Percentiles rank a stretch among this genome's conserved stretches.
Evolutionary conservation across 257 asterid genomes (phyloP).

Genomic region (Plantago ovata): DNA sequence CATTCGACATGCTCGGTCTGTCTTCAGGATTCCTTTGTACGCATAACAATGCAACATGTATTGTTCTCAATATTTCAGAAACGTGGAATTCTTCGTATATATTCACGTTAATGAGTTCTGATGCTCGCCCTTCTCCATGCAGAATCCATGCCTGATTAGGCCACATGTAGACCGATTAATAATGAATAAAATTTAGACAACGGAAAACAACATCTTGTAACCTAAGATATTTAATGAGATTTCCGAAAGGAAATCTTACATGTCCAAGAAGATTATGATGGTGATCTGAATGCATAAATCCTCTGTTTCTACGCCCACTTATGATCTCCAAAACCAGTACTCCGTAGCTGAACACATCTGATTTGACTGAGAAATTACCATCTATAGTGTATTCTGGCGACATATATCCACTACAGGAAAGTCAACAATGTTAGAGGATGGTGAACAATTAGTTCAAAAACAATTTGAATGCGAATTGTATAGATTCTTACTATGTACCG

Average conservation of each 20-base stretch:
- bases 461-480: not conserved
- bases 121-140: constrained; percentile 21
- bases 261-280: constrained; percentile 26
- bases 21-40: constrained; percentile 25
- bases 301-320: constrained; percentile 18
- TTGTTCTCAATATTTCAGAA: constrained; percentile 17
- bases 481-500: constrained; percentile 21
- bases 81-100: constrained; percentile 3
- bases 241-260: constrained; percentile 5
- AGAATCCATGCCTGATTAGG: constrained; percentile 25
- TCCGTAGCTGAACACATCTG: constrained; percentile 21
- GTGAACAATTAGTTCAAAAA: not conserved
- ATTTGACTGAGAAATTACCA: constrained; percentile 24
- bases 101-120: constrained; percentile 16
- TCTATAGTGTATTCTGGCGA: constrained; percentile 20
- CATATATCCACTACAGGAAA: constrained; percentile 22
- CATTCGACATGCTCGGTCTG: constrained; percentile 24
- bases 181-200: not conserved
- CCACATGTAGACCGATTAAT: not conserved
- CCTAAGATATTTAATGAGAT: not conserved
- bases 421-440: not conserved
- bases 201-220: no score
- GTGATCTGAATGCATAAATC: constrained; percentile 16
- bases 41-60: constrained; percentile 25
- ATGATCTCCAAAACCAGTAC: constrained; percentile 19